A percentile compares a stretch with the other conserved stretches of the same genome.
Conservation (phyloP, 164 flowering plant species). For the Warburgia ugandensis region DNA sequence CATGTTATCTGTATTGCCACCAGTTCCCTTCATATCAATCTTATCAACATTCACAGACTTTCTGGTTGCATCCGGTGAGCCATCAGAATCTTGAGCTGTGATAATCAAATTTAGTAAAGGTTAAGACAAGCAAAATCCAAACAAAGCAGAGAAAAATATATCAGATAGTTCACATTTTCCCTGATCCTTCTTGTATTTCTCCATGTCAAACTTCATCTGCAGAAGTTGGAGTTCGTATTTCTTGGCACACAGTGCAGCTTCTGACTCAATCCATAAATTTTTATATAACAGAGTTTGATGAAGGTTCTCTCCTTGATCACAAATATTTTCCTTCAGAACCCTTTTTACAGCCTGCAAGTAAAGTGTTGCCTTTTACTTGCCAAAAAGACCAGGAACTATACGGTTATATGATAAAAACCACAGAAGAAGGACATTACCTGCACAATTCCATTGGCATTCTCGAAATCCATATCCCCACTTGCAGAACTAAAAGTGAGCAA, state of each 20-base stretch:
- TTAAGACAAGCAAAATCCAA: neutral
- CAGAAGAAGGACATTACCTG: neutral
- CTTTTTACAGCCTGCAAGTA: constrained; percentile 51
- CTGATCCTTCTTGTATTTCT: constrained; percentile 2
- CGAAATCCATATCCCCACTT: neutral
- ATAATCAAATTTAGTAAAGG: neutral
- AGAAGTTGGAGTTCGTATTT: constrained; percentile 52
- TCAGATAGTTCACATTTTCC: constrained; percentile 6
- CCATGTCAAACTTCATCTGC: constrained; percentile 13
- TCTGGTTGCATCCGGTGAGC: constrained; percentile 11
- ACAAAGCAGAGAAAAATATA: neutral
- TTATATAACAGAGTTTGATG: constrained; percentile 48
- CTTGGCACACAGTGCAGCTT: constrained; percentile 69
- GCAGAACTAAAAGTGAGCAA: neutral
- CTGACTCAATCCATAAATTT: constrained; percentile 90
- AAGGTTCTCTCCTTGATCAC: constrained; percentile 29
- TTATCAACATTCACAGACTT: constrained; percentile 10
- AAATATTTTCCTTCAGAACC: constrained; percentile 46
- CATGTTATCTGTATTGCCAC: constrained; percentile 2
- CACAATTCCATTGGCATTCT: neutral
- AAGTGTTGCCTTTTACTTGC: too few relatives aligned
- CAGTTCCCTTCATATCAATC: constrained; percentile 8
- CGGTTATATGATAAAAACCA: neutral
- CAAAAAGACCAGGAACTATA: neutral
- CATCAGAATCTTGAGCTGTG: constrained; percentile 1